Percentiles rank a stretch among this genome's conserved stretches.
phyloP scores from a whole-genome alignment of 225 moss, liverwort and hornwort species.

The Marchantia polymorpha region DNA sequence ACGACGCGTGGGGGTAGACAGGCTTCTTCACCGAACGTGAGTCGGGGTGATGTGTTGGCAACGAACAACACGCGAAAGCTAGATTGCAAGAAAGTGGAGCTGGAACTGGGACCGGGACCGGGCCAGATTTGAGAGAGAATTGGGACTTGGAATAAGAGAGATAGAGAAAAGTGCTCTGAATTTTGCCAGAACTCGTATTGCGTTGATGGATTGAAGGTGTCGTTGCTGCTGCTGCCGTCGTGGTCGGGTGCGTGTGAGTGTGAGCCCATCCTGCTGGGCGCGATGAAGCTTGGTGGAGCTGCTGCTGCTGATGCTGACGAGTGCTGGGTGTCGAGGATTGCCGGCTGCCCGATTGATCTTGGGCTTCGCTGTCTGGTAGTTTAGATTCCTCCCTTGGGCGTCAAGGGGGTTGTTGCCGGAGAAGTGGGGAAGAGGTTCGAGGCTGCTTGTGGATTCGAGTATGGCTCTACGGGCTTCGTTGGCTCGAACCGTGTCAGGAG shows the following conservation, averaged over 20 bases:
- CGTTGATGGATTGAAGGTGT: no score
- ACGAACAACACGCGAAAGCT: not conserved
- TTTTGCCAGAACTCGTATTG: no score
- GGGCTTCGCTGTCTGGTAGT: not conserved
- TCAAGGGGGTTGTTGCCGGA: not conserved
- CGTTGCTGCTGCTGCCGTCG: no score
- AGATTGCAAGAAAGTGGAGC: not conserved
- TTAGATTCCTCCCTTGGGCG: not conserved
- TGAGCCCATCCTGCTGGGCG: no score
- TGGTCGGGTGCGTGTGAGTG: no score
- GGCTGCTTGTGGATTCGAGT: no score
- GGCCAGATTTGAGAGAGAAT: not conserved
- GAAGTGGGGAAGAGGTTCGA: not conserved
- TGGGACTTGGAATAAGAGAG: not conserved
- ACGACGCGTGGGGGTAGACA: not conserved
- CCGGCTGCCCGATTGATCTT: not conserved
- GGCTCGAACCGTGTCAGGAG: conserved; percentile 11
- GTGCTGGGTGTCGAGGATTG: not conserved
- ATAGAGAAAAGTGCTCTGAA: no score
- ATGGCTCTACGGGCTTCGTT: conserved; percentile 19
- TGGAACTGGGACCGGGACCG: no score
- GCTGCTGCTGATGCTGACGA: not conserved
- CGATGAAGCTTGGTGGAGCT: not conserved
- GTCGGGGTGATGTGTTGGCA: not conserved
- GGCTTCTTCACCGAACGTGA: not conserved